These are phyloP conservation scores for Puya raimondii DNA, from an alignment of 176 grass and related monocot species.

Conservation along the genomic window DNA sequence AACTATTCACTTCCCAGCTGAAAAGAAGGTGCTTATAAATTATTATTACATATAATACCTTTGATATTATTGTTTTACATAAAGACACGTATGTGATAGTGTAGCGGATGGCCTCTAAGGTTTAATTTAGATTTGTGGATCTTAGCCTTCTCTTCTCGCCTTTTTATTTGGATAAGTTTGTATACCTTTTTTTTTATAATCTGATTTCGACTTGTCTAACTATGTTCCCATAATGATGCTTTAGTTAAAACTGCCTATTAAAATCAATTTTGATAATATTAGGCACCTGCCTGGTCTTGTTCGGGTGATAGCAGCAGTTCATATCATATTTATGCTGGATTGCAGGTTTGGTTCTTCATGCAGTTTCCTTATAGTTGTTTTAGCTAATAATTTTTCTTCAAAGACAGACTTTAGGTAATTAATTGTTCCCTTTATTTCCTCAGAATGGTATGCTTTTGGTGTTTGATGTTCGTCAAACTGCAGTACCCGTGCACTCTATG, in stretches of 20 bases:
- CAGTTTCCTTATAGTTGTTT: slow-evolving; percentile 1
- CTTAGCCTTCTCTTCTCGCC: background rate
- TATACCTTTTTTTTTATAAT: background rate
- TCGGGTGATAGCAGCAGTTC: slow-evolving; percentile 38
- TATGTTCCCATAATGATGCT: no score
- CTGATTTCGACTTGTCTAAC: no score
- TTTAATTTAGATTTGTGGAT: background rate
- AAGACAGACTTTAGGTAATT: background rate
- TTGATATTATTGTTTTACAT: no score
- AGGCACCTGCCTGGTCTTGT: slow-evolving; percentile 84
- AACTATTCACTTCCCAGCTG: no score
- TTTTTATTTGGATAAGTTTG: background rate
- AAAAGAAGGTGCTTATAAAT: no score
- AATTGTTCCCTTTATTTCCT: background rate
- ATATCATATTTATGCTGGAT: slow-evolving; percentile 65
- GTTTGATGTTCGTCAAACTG: slow-evolving; percentile 87
- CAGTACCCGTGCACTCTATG: slow-evolving; percentile 38
- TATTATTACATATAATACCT: no score
- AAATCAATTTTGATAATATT: background rate
- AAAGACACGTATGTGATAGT: no score
- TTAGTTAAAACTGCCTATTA: no score
- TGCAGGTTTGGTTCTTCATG: slow-evolving; percentile 50
- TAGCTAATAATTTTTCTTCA: background rate
- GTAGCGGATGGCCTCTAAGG: no score
- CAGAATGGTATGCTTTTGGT: slow-evolving; percentile 86